Evolutionary conservation across 768 basidiomycete species (phyloP).

Genomic region (Exidia glandulosa): DNA sequence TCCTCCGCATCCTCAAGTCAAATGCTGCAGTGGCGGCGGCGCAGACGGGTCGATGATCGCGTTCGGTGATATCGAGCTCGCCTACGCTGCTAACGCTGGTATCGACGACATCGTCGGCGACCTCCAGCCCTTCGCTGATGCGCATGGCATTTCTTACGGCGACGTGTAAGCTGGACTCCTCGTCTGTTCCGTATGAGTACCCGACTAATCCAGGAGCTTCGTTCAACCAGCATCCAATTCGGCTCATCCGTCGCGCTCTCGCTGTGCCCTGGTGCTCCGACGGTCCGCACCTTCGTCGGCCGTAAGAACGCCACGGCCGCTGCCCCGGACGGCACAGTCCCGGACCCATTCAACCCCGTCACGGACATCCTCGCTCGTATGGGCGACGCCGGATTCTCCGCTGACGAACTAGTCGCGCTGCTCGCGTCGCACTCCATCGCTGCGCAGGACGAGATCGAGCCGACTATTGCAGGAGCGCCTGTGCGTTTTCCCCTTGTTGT

Average conservation of each 20-base stretch:
- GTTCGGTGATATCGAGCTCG: constrained; percentile 13
- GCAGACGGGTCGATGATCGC: constrained; percentile 17
- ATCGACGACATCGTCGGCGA: constrained; percentile 15
- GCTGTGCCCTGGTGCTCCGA: constrained; percentile 16
- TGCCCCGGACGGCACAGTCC: constrained; percentile 9
- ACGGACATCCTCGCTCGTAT: constrained; percentile 19
- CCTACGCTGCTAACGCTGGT: constrained; percentile 12
- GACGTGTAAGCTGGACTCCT: constrained; percentile 4
- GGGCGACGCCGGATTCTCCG: constrained; percentile 13
- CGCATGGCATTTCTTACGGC: constrained; percentile 11
- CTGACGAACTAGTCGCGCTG: constrained; percentile 15
- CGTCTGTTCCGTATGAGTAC: neutral
- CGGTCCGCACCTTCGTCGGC: constrained; percentile 14
- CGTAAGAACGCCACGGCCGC: constrained; percentile 9
- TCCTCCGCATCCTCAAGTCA: too few relatives aligned
- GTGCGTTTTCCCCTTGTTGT: too few relatives aligned
- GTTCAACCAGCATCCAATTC: constrained; percentile 12
- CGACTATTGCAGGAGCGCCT: neutral
- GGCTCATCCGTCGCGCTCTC: constrained; percentile 11
- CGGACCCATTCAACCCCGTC: constrained; percentile 17
- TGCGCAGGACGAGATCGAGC: constrained; percentile 12
- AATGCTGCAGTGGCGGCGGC: constrained; percentile 14
- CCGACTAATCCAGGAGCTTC: neutral
- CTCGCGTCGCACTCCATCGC: constrained; percentile 10
- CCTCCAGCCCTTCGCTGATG: constrained; percentile 11